Evolutionary conservation across 345 rosid genomes (phyloP), one percentile per base, ranked within the genome.

Genomic region (Hypericum androsaemum): DNA sequence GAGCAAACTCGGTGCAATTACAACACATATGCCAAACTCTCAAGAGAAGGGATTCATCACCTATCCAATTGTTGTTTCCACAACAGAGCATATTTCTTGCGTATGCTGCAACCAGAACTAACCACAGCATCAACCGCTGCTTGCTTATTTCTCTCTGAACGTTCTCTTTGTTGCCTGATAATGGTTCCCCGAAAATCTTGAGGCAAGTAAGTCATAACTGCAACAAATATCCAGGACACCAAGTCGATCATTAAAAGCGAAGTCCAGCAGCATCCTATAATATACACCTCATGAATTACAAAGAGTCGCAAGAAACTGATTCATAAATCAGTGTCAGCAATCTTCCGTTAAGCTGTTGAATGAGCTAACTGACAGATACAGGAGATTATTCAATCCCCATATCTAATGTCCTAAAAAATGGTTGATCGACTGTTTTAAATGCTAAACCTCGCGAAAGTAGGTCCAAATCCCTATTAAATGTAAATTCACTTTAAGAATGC

Each of bases 191-290:
- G 92, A 64, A 90, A 90, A 71, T 90, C 98, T 81, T 90, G 98
- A 74, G 98, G 98, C 95, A 90, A 71, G 80, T 90, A 90, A 58
- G 98, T 87, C 98, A 90, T 90, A 57, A 90, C 98, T 90, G 80
- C 60, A 72, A 59, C 43, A 9, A 68, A n/a, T 58, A 17, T 43
- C 49, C 46, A 11, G 47, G 8, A 52, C 28, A 6, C 13, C 39
- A 39, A 51, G 44, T 54, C 35, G 55, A 55, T 37, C n/a, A 28
- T n/a, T 14, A 57, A 10, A 47, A 57, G 32, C 35, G 14, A 37
- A 35, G 9, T 43, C 44, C 6, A 13, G 22, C 35, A 43, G 53
- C 37, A 38, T 22, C 32, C 32, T 22, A n/a, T n/a, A 4, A 22
- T 22, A 22, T 22, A 4, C 32, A 22, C 32, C 1, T 22, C 32